Conservation (phyloP, 1,284 basidiomycete genomes). For the Fistulinella staudtii region DNA sequence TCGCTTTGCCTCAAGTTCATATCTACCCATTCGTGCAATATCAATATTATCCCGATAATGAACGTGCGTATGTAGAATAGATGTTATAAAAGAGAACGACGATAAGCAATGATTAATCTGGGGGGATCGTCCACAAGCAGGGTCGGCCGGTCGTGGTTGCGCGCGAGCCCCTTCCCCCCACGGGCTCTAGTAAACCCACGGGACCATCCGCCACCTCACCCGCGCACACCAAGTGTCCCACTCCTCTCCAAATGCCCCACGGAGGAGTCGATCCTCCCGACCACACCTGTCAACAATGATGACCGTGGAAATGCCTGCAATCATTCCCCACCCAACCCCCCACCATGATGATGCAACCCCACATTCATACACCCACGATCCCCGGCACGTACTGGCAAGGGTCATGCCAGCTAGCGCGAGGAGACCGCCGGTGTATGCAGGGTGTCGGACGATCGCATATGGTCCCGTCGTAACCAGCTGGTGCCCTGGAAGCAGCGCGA, state of each 20-base stretch:
- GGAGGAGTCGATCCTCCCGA: constrained; percentile 18
- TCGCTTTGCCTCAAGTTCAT: too few species aligned
- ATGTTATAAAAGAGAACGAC: too few species aligned
- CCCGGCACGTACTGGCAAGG: background rate
- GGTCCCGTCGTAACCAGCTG: background rate
- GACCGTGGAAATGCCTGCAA: background rate
- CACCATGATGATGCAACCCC: background rate
- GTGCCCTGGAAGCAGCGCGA: background rate
- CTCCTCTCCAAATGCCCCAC: constrained; percentile 10
- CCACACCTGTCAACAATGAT: constrained; percentile 10
- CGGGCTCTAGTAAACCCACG: constrained; percentile 17
- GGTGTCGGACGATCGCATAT: background rate
- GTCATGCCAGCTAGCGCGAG: background rate
- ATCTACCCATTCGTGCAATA: too few species aligned
- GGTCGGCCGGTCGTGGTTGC: too few species aligned
- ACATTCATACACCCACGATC: background rate
- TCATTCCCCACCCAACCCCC: constrained; percentile 6
- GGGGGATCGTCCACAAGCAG: too few species aligned
- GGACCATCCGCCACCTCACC: constrained; percentile 18
- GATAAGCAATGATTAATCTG: too few species aligned
- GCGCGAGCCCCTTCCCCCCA: background rate
- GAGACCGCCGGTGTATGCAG: background rate
- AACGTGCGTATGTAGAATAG: too few species aligned
- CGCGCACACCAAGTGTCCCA: constrained; percentile 18
- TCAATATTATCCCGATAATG: too few species aligned